Evolutionary conservation across 441 rosid genomes (phyloP).

Genomic region (Gossypium aridum): DNA sequence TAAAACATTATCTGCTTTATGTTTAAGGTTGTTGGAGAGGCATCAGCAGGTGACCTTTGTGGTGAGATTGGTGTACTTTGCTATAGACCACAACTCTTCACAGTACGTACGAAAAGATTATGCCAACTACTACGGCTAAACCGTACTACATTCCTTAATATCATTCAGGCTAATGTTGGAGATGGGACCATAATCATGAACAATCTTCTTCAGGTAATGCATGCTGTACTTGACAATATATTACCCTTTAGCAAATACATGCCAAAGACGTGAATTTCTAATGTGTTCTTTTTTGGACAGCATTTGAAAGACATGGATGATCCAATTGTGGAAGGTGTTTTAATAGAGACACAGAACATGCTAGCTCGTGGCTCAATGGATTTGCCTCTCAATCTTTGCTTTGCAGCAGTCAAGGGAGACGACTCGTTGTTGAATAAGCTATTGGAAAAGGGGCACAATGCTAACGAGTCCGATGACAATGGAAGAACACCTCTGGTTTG

Average conservation of each 20-base stretch:
- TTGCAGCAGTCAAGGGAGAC: conserved; percentile 73
- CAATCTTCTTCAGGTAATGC: conserved; percentile 77
- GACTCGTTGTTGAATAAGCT: conserved; percentile 65
- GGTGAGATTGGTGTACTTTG: conserved; percentile 86
- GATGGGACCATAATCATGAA: conserved; percentile 86
- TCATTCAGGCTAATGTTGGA: conserved; percentile 78
- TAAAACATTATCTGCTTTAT: conserved; percentile 1
- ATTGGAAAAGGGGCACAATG: conserved; percentile 58
- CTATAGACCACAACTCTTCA: conserved; percentile 80
- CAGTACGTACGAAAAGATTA: conserved; percentile 72
- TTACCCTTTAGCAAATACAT: background rate
- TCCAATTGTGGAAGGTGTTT: conserved; percentile 53
- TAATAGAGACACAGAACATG: conserved; percentile 61
- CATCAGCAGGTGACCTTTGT: conserved; percentile 53
- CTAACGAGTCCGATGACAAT: conserved; percentile 57
- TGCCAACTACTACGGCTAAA: conserved; percentile 79
- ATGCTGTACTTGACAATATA: background rate
- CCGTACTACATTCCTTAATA: conserved; percentile 64
- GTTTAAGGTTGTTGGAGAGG: conserved; percentile 62
- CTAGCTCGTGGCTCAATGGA: conserved; percentile 78
- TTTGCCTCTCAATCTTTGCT: conserved; percentile 63
- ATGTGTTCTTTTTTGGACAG: conserved; percentile 30
- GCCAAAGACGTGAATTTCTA: no score
- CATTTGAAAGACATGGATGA: conserved; percentile 58
- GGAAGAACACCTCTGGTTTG: conserved; percentile 67